phyloP scores from a whole-genome alignment of 2,329 filamentous ascomycete genomes.

The Neophaeococcomyces mojaviensis region DNA sequence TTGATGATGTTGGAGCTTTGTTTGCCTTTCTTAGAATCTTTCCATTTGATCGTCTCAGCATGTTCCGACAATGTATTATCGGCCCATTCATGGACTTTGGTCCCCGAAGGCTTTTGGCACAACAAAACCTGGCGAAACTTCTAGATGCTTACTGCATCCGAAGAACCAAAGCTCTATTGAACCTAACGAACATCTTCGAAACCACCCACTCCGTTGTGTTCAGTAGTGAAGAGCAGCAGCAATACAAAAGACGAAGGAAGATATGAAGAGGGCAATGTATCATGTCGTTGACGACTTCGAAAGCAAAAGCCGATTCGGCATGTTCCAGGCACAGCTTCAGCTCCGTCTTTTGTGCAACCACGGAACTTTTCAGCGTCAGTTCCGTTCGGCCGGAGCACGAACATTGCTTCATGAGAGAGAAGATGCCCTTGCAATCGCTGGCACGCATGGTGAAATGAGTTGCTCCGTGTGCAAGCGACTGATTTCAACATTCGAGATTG shows the following conservation, averaged over 20 bases:
- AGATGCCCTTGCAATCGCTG: slow-evolving; percentile 26
- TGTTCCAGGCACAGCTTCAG: slow-evolving; percentile 42
- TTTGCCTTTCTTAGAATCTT: slow-evolving; percentile 42
- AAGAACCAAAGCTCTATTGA: slow-evolving; percentile 17
- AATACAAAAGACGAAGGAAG: slow-evolving; percentile 32
- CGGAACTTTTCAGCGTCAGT: slow-evolving; percentile 41
- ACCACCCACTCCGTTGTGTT: slow-evolving; percentile 27
- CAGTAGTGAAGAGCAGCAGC: slow-evolving; percentile 25
- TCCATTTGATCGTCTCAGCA: slow-evolving; percentile 35
- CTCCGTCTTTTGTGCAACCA: slow-evolving; percentile 45
- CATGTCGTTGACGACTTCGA: slow-evolving; percentile 32
- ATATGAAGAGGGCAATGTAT: slow-evolving; percentile 33
- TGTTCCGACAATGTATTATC: slow-evolving; percentile 40
- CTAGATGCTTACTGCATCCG: slow-evolving; percentile 28
- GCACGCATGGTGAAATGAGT: slow-evolving; percentile 24
- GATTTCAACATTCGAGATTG: slow-evolving; percentile 20
- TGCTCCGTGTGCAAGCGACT: slow-evolving; percentile 28
- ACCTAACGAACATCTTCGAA: slow-evolving; percentile 25
- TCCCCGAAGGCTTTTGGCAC: slow-evolving; percentile 19
- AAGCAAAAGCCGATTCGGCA: slow-evolving; percentile 33
- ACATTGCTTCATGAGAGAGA: slow-evolving; percentile 31
- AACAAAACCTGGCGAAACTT: slow-evolving; percentile 24
- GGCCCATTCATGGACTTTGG: slow-evolving; percentile 31
- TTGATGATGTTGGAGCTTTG: slow-evolving; percentile 47
- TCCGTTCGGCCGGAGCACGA: slow-evolving; percentile 34